Evolutionary conservation across 2,329 filamentous ascomycete genomes (phyloP), one percentile per base, ranked within the genome.

Genomic region (Fusarium albidum): DNA sequence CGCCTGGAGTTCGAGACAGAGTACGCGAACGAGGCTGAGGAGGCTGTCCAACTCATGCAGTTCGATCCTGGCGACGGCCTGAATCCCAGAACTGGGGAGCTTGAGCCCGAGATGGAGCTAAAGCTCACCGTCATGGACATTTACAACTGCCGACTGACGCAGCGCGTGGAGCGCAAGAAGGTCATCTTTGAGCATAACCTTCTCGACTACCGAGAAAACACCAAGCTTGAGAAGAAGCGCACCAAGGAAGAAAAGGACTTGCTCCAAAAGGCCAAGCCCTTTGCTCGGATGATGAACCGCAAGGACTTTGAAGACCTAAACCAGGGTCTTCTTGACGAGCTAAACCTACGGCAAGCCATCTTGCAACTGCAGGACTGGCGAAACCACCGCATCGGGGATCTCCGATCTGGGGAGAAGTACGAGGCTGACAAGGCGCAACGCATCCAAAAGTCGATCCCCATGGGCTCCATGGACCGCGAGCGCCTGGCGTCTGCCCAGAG

Each of bases 81-180:
- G 63, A 96, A 96, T 68, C 87, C 90, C 1, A 78, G 82, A 3
- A 96, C 92, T 0, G 90, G 91, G 56, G 89, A 96, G 69, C 80
- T 96, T 52, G 95, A 99, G 66, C 92, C 95, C 1, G 95, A 99
- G 73, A 96, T 96, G 82, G 93, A 97, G 61, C 83, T 99, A 38
- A 99, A 99, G 80, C 86, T 98, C 77, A 96, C 92, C 0, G 92
- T 99, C 15, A 97, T 99, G 87, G 92, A 96, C 62, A 96, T 99
- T 43, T 99, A 99, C 79, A 99, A 99, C 69, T 89, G 90, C 52
- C 87, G 93, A 5, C 78, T 99, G 14, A 96, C 93, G 3, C 90
- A 93, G 51, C 87, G 95, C 63, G 94, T 94, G 7, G 94, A 98
- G 68, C 84, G 95, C 38, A 99, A 99, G 75, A 96, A 95, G 77